phyloP scores from a whole-genome alignment of 2,329 filamentous ascomycete species.

The Botrytis squamosa region DNA sequence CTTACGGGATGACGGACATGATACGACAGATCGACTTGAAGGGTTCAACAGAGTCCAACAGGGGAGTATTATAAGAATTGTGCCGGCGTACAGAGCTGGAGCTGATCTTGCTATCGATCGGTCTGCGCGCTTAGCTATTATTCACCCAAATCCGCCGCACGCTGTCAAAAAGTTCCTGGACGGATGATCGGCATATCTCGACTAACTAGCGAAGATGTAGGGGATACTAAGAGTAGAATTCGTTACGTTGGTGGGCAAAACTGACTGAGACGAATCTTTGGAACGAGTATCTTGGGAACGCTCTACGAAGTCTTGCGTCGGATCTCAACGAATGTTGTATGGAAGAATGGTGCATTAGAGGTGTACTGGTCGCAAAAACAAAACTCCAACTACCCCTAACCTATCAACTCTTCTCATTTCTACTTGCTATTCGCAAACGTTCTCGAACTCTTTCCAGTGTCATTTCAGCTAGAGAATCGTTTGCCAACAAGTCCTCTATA shows the following conservation, averaged over 20 bases:
- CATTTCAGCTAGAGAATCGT: slow-evolving; percentile 35
- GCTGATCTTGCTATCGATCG: background rate
- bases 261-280: background rate
- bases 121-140: background rate
- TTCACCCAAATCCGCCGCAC: background rate
- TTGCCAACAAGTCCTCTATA: slow-evolving; percentile 34
- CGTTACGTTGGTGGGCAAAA: background rate
- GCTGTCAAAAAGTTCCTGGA: too few species aligned
- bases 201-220: background rate
- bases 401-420: slow-evolving; percentile 23
- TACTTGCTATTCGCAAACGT: slow-evolving; percentile 26
- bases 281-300: background rate
- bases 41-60: background rate
- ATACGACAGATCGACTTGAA: background rate
- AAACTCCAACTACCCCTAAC: background rate
- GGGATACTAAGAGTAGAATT: background rate
- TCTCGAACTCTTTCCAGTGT: slow-evolving; percentile 34
- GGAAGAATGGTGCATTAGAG: background rate
- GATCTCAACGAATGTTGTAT: background rate
- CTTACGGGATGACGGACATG: slow-evolving; percentile 13
- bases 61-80: background rate
- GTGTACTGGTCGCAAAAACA: background rate
- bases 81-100: background rate
- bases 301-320: background rate
- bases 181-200: background rate